phyloP scores from a whole-genome alignment of 73 alveolate species.

The Symbiodinium pilosum region DNA sequence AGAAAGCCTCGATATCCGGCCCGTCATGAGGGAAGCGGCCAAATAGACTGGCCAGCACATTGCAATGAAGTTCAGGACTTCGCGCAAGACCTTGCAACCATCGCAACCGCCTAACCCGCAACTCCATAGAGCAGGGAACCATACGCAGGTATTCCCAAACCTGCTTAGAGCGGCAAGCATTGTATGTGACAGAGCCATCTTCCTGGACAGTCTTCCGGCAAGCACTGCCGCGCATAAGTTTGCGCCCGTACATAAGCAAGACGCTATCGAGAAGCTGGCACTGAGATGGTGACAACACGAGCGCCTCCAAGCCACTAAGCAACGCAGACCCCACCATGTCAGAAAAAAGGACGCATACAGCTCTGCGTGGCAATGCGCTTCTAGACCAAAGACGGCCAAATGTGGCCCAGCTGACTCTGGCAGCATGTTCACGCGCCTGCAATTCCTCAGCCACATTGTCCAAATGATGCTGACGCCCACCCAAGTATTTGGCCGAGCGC shows the following conservation, averaged over 20 bases:
- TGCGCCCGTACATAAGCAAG: not conserved
- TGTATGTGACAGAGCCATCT: not conserved
- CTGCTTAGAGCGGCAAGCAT: not conserved
- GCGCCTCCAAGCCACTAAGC: not conserved
- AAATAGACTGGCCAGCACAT: not conserved
- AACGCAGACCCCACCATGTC: not conserved
- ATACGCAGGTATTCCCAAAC: not conserved
- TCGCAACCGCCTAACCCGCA: constrained; percentile 3
- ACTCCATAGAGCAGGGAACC: not conserved
- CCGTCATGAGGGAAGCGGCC: not conserved
- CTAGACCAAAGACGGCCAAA: not conserved
- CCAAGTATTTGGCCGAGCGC: not conserved
- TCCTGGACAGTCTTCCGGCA: not conserved
- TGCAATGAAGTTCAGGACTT: not conserved
- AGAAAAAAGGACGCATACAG: not conserved
- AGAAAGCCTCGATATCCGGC: not conserved
- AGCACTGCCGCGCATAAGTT: constrained; percentile 13
- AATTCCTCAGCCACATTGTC: not conserved
- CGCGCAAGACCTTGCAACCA: not conserved
- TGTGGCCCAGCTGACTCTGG: not conserved
- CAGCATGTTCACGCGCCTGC: not conserved
- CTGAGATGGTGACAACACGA: not conserved
- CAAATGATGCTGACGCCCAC: not conserved
- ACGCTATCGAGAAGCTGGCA: not conserved
- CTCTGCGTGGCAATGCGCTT: not conserved